A percentile compares a stretch with the other conserved stretches of the same genome.
Evolutionary conservation across 805 yeast genomes (phyloP).

Genomic region (Saccharomycopsis microspora): DNA sequence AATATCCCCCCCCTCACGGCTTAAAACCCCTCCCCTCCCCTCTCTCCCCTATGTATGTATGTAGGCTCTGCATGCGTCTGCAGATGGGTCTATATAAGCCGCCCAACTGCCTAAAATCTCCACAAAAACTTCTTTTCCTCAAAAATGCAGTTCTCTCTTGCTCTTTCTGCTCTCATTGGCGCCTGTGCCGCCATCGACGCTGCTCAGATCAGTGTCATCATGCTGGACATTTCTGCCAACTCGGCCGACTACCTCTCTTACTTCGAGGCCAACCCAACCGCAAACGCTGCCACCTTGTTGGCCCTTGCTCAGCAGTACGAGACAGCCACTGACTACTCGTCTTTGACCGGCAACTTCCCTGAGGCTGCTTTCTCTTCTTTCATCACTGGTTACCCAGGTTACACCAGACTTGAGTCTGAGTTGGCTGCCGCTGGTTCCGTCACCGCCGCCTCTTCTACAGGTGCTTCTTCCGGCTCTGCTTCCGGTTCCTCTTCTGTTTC

Average conservation of each 20-base stretch:
- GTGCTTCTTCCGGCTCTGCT: constrained; percentile 3
- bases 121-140: too few species aligned
- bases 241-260: constrained; percentile 14
- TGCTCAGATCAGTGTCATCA: constrained; percentile 10
- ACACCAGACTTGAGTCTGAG: constrained; percentile 11
- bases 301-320: constrained; percentile 8
- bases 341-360: constrained; percentile 11
- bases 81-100: too few species aligned
- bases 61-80: too few species aligned
- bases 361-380: constrained; percentile 13
- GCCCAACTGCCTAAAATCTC: too few species aligned
- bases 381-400: constrained; percentile 14
- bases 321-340: constrained; percentile 1
- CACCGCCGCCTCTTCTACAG: constrained; percentile 7
- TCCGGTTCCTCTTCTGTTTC: constrained; percentile 2
- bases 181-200: constrained; percentile 11
- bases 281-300: constrained; percentile 12
- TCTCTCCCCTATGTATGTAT: too few species aligned
- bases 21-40: too few species aligned
- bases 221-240: constrained; percentile 11
- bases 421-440: constrained; percentile 10
- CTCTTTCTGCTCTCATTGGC: constrained; percentile 9
- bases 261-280: constrained; percentile 14
- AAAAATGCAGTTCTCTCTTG: constrained; percentile 14
- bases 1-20: too few species aligned